phyloP scores from a whole-genome alignment of 2,329 filamentous ascomycete genomes.

The Coniochaeta sp. region DNA sequence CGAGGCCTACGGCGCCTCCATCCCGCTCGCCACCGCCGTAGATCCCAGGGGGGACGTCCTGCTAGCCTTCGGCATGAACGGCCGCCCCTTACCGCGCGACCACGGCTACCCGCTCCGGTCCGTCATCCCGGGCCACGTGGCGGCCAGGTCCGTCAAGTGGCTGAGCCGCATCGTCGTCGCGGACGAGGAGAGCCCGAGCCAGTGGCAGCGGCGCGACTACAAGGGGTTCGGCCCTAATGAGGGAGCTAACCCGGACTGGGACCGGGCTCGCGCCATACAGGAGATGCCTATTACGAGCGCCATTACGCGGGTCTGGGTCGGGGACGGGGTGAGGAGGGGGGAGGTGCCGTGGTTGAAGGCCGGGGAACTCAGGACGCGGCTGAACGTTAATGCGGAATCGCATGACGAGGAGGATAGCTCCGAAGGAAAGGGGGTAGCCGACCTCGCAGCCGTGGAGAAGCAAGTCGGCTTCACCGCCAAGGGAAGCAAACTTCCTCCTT shows the following conservation, averaged over 20 bases:
- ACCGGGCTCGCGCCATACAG: constrained; percentile 55
- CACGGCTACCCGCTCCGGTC: constrained; percentile 59
- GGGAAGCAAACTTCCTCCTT: too few species aligned
- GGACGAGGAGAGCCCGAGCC: constrained; percentile 57
- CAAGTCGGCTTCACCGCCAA: constrained; percentile 7
- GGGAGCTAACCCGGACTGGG: constrained; percentile 50
- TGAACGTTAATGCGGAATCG: too few species aligned
- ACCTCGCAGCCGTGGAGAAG: constrained; percentile 12
- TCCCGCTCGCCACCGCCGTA: constrained; percentile 49
- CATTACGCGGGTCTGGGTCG: constrained; percentile 44
- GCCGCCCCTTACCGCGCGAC: constrained; percentile 50
- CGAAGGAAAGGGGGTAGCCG: constrained; percentile 8
- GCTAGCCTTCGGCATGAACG: constrained; percentile 62
- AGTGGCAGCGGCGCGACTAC: constrained; percentile 62
- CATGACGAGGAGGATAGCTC: not conserved
- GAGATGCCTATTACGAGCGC: constrained; percentile 64
- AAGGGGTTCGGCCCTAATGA: constrained; percentile 62
- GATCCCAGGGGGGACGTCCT: constrained; percentile 57
- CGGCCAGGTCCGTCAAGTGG: constrained; percentile 64
- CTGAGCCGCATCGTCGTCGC: constrained; percentile 55
- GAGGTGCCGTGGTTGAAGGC: constrained; percentile 11
- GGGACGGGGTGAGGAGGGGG: constrained; percentile 22
- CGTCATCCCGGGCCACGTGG: constrained; percentile 58
- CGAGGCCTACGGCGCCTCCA: constrained; percentile 55
- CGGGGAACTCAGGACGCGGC: not conserved